phyloP scores from a whole-genome alignment of 1,139 yeast genomes.

The Zhuliangozyma blackwelliae region DNA sequence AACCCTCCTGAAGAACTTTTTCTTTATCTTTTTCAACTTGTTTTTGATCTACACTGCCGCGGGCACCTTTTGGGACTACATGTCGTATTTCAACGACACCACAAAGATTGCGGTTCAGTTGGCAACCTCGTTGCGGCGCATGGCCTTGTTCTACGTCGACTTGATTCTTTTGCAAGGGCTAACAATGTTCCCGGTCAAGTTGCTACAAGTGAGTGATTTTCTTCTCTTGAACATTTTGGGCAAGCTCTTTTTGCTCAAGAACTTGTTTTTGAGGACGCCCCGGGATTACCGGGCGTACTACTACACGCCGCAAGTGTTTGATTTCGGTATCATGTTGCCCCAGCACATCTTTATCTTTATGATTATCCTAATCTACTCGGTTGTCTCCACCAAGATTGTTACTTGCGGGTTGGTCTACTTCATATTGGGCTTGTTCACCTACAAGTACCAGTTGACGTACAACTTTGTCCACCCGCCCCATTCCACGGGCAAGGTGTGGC shows the following conservation, averaged over 20 bases:
- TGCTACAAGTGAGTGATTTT: conserved; percentile 52
- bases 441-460: conserved; percentile 62
- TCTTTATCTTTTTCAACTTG: conserved; percentile 72
- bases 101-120: conserved; percentile 69
- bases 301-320: conserved; percentile 62
- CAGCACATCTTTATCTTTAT: conserved; percentile 62
- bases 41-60: conserved; percentile 76
- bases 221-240: conserved; percentile 49
- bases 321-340: conserved; percentile 62
- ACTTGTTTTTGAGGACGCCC: conserved; percentile 47
- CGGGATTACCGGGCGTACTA: conserved; percentile 58
- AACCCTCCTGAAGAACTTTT: conserved; percentile 71
- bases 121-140: conserved; percentile 65
- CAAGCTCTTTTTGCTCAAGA: conserved; percentile 53
- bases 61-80: conserved; percentile 72
- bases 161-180: conserved; percentile 70
- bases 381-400: conserved; percentile 62
- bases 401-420: conserved; percentile 61
- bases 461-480: conserved; percentile 70
- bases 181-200: conserved; percentile 72
- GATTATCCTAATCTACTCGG: conserved; percentile 60
- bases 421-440: conserved; percentile 57
- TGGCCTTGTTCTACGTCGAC: conserved; percentile 70
- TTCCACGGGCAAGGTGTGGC: conserved; percentile 72
- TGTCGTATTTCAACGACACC: conserved; percentile 76